A percentile compares a stretch with the other conserved stretches of the same genome.
Evolutionary conservation across 768 basidiomycete species (phyloP).

Genomic region (Candolleomyces aberdarensis): DNA sequence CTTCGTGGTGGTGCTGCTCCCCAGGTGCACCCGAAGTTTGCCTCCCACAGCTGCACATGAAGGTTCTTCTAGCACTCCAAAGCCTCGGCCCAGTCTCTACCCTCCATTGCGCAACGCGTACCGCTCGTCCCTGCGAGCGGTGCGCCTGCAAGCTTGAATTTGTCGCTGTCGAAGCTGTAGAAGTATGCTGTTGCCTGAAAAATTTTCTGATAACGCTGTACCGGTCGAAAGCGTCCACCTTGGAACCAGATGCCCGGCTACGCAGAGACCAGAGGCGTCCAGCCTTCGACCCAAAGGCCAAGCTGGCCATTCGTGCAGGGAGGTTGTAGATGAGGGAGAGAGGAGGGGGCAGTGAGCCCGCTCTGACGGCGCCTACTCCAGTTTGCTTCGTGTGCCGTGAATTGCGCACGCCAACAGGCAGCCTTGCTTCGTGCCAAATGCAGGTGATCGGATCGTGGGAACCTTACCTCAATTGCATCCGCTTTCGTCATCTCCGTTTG

Average conservation of each 20-base stretch:
- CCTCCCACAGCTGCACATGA: neutral
- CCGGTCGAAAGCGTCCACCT: conserved; percentile 38
- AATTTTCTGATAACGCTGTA: conserved; percentile 58
- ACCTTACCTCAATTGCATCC: no score
- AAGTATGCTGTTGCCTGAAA: conserved; percentile 39
- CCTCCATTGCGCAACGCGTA: neutral
- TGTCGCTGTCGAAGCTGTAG: conserved; percentile 13
- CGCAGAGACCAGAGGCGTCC: neutral
- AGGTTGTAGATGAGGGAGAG: neutral
- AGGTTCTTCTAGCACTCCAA: neutral
- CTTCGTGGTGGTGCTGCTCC: neutral
- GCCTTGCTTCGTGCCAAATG: neutral
- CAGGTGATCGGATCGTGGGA: neutral
- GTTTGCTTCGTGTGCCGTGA: no score
- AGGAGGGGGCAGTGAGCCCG: neutral
- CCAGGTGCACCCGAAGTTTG: neutral
- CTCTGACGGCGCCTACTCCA: no score
- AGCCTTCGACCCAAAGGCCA: neutral
- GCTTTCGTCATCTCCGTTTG: neutral
- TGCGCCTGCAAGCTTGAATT: neutral
- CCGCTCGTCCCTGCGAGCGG: neutral
- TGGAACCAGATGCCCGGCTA: neutral
- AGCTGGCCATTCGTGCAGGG: neutral
- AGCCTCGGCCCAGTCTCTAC: neutral
- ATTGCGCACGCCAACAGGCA: no score